Evolutionary conservation across 164 flowering plant genomes (phyloP).

Genomic region (Sedum album): DNA sequence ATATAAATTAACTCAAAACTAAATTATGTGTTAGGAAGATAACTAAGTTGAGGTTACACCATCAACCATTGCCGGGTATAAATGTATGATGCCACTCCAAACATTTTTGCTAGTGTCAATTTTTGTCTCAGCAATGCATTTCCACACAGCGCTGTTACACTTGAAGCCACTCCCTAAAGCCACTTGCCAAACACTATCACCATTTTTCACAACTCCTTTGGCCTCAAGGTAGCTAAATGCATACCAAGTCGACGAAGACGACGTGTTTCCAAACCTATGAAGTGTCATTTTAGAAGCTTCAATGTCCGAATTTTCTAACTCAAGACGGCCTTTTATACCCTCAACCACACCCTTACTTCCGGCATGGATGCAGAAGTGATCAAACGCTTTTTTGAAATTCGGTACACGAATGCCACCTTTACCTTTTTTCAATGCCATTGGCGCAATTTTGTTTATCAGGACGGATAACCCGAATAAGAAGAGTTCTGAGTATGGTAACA

Average conservation of each 20-base stretch:
- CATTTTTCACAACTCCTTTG: conserved; percentile 17
- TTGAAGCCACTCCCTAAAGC: conserved; percentile 23
- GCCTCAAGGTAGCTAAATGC: conserved; percentile 20
- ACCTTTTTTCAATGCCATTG: not conserved
- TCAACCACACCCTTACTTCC: conserved; percentile 20
- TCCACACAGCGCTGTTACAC: conserved; percentile 28
- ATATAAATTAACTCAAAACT: too few species aligned
- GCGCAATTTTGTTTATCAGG: conserved; percentile 3
- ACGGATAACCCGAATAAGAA: conserved; percentile 10
- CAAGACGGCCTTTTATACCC: conserved; percentile 8
- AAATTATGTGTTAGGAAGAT: too few species aligned
- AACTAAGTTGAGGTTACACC: not conserved
- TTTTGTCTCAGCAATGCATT: conserved; percentile 12
- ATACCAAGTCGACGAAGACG: conserved; percentile 28
- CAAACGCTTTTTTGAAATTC: conserved; percentile 13
- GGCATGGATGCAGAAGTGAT: conserved; percentile 23
- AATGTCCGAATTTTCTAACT: conserved; percentile 11
- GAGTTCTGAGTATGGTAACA: conserved; percentile 16
- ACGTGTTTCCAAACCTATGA: conserved; percentile 25
- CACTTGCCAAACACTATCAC: conserved; percentile 23
- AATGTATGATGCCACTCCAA: conserved; percentile 18
- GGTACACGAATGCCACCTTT: conserved; percentile 6
- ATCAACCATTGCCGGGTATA: conserved; percentile 14
- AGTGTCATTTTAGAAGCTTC: conserved; percentile 23
- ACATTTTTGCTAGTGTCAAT: not conserved